These are phyloP conservation scores for Phialophora macrospora DNA, from an alignment of 2,329 filamentous ascomycete genomes.

Conservation along the genomic window DNA sequence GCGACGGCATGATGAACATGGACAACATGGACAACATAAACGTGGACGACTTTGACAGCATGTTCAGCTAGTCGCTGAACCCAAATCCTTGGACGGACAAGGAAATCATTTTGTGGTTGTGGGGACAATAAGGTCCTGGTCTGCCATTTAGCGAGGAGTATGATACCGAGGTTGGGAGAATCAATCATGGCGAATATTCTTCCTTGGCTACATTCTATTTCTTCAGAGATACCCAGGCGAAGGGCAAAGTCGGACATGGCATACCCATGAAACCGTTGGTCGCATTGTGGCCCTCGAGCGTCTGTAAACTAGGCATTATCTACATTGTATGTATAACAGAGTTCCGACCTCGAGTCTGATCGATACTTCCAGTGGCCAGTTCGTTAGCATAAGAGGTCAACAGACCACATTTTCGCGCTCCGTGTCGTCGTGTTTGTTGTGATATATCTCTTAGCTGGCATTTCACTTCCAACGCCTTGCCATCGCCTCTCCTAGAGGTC, in stretches of 20 bases:
- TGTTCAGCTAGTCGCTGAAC: slow-evolving; percentile 29
- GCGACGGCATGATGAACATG: slow-evolving; percentile 43
- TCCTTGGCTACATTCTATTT: not conserved
- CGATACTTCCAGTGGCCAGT: not conserved
- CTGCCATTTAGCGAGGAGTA: not conserved
- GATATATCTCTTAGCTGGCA: not conserved
- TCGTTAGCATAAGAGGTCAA: not conserved
- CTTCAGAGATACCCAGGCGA: slow-evolving; percentile 12
- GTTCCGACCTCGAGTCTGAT: not conserved
- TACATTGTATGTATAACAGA: not conserved
- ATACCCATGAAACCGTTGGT: not conserved
- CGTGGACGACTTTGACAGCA: slow-evolving; percentile 33
- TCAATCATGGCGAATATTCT: not conserved
- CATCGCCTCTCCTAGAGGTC: not conserved
- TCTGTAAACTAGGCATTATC: not conserved
- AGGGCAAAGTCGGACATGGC: not conserved
- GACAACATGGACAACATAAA: slow-evolving; percentile 33
- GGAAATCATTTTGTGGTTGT: not conserved
- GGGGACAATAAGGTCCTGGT: not conserved
- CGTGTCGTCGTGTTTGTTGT: not conserved
- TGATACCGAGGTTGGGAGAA: not conserved
- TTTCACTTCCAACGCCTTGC: not conserved
- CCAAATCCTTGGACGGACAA: not conserved
- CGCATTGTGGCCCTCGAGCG: not conserved
- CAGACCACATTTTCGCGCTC: not conserved